Conservation (phyloP, 257 asterid species). For the Craterostigma plantagineum region DNA sequence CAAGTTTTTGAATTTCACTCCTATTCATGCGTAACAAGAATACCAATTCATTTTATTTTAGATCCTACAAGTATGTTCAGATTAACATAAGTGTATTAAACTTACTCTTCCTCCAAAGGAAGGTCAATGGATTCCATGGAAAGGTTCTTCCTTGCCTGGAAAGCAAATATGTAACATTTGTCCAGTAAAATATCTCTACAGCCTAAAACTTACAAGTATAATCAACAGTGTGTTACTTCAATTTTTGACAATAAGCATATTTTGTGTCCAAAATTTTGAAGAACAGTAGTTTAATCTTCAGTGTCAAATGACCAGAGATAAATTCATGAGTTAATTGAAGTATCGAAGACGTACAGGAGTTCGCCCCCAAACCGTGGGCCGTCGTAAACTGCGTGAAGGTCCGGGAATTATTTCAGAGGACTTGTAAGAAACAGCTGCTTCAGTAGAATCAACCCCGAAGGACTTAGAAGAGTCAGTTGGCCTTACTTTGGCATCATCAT, state of each 20-base stretch:
- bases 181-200: constrained; percentile 8
- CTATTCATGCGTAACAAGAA: constrained; percentile 13
- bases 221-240: no score
- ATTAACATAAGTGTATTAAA: constrained; percentile 2
- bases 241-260: no score
- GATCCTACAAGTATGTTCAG: no score
- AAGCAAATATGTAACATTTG: constrained; percentile 10
- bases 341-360: constrained; percentile 35
- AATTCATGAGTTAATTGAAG: no score
- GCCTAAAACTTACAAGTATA: no score
- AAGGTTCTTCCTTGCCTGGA: constrained; percentile 79
- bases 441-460: constrained; percentile 18
- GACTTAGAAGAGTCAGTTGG: constrained; percentile 15
- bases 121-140: constrained; percentile 70
- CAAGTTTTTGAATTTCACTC: constrained; percentile 50
- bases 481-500: constrained; percentile 17
- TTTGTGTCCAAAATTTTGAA: no score
- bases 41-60: no score
- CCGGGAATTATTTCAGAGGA: constrained; percentile 24
- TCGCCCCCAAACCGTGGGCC: constrained; percentile 56
- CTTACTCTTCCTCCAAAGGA: constrained; percentile 70
- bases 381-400: constrained; percentile 21
- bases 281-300: no score
- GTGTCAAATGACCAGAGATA: no score
- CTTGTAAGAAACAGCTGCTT: constrained; percentile 15